Base-by-base conservation (phyloP, 2,329 filamentous ascomycete genomes). In the Acrocalymma vagum region DNA sequence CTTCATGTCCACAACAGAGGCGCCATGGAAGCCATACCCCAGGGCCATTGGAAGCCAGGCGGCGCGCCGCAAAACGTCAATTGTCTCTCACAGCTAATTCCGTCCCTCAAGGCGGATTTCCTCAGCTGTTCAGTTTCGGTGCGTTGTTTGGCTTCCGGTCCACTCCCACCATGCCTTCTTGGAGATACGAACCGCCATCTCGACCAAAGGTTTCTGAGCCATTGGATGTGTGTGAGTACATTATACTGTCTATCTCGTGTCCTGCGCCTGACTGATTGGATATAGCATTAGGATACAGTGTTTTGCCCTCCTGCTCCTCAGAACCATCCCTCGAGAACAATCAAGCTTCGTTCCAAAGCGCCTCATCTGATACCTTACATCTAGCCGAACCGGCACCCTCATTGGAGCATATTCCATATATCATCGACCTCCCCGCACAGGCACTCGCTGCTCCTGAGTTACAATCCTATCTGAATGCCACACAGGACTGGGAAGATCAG, bases 1-100 rank as follows among this genome's bases (percentile, higher is more conserved):
- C 72, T 45, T 67, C 67, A 42, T 72, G 69, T 48, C 60, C 67
- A 26, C 73, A 76, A 44, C 72, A 74, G 50, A 66, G 67, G 58
- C 77, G 82, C 48, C 72, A 82, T 76, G 81, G 79, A 52, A 84
- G 82, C 71, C 75, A 76, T 50, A 78, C 83, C 3, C 83, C 83
- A 9, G 83, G 83, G 3, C 83, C 83, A 58, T 70, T 85, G 69
- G 83, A 86, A 66, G 81, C 82, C 29, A 76, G 78, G 47, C 74
- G 76, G 58, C 72, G 83, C 36, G 70, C 78, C 29, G 72, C 79
- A 3, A 83, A 76, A 63, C 73, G 83, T 38, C 74, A 77, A 37
- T 83, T 84, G 69, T 79, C 63, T 73, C 36, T 73, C 7, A 58
- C 62, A 26, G 55, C 71, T 13, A 57, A 78, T 9, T 74, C 76